phyloP scores from a whole-genome alignment of 495 filamentous ascomycete species.

The Ascodesmis nigricans region DNA sequence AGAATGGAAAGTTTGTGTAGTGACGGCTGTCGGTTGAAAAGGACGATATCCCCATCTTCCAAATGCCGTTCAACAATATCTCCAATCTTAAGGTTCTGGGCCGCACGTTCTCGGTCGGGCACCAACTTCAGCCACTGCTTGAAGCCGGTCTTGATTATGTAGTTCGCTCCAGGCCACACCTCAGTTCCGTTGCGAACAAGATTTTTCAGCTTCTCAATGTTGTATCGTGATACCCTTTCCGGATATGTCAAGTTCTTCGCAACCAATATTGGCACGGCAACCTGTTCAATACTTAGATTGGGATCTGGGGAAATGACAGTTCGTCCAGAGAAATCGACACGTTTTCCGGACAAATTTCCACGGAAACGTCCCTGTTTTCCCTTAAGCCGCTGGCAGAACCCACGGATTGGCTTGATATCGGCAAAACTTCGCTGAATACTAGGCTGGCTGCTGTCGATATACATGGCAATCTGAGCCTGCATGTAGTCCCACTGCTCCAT shows the following conservation, averaged over 20 bases:
- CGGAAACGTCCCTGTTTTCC: constrained; percentile 95
- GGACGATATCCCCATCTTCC: constrained; percentile 85
- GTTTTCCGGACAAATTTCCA: constrained; percentile 90
- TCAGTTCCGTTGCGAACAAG: constrained; percentile 49
- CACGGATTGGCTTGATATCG: constrained; percentile 48
- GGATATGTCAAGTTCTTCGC: constrained; percentile 91
- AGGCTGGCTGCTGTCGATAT: constrained; percentile 93
- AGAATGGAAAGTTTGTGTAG: constrained; percentile 97
- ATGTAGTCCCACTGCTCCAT: constrained; percentile 99
- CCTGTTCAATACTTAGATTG: constrained; percentile 79
- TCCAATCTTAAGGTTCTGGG: constrained; percentile 51
- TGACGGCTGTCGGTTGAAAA: constrained; percentile 95
- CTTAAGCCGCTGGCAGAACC: constrained; percentile 85
- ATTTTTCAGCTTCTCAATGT: constrained; percentile 55
- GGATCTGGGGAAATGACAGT: constrained; percentile 97
- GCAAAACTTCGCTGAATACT: constrained; percentile 45
- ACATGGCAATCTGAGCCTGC: constrained; percentile 83
- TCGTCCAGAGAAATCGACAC: constrained; percentile 92
- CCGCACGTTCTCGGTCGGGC: constrained; percentile 37
- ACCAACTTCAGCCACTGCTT: constrained; percentile 58
- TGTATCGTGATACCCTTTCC: constrained; percentile 60
- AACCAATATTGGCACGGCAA: constrained; percentile 71
- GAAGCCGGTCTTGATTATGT: constrained; percentile 47
- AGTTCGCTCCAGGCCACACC: constrained; percentile 72
- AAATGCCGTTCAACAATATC: constrained; percentile 88